These are phyloP conservation scores for Colletotrichum echinochloae DNA, from an alignment of 2,329 filamentous ascomycete species.

Conservation along the genomic window DNA sequence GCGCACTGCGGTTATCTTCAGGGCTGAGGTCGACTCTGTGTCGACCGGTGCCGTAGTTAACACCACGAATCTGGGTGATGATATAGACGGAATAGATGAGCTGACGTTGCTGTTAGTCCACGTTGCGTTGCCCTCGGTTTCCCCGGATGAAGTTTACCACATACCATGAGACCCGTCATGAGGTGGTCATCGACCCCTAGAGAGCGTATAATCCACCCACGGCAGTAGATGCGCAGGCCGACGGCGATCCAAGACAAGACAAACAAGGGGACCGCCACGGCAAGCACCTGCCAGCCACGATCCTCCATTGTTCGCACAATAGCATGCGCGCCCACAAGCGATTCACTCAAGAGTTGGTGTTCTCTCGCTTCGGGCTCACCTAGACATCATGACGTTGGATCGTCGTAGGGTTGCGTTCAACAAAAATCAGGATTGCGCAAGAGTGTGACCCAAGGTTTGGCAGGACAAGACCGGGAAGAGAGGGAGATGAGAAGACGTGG, in stretches of 20 bases:
- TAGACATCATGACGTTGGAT: constrained; percentile 25
- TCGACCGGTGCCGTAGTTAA: constrained; percentile 46
- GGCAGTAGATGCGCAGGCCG: constrained; percentile 48
- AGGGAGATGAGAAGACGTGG: not conserved
- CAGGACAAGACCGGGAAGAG: constrained; percentile 16
- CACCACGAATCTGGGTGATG: constrained; percentile 45
- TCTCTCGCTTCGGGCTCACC: constrained; percentile 19
- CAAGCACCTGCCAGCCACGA: constrained; percentile 45
- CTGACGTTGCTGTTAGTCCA: constrained; percentile 29
- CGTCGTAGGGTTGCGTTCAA: constrained; percentile 2
- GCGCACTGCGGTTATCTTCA: constrained; percentile 44
- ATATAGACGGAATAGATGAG: constrained; percentile 45
- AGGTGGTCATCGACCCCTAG: constrained; percentile 51
- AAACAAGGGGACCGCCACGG: constrained; percentile 49
- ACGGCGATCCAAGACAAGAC: constrained; percentile 49
- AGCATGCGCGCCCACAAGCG: constrained; percentile 23
- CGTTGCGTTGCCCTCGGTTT: not conserved
- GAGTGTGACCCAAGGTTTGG: constrained; percentile 20
- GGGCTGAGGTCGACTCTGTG: constrained; percentile 42
- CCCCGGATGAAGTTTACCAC: not conserved
- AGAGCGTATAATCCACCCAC: constrained; percentile 48
- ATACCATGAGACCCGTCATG: constrained; percentile 49
- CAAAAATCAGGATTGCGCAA: constrained; percentile 17
- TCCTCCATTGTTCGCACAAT: constrained; percentile 34
- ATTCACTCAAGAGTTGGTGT: not conserved